Evolutionary conservation across 345 rosid species (phyloP).

Genomic region (Aquilaria malaccensis): DNA sequence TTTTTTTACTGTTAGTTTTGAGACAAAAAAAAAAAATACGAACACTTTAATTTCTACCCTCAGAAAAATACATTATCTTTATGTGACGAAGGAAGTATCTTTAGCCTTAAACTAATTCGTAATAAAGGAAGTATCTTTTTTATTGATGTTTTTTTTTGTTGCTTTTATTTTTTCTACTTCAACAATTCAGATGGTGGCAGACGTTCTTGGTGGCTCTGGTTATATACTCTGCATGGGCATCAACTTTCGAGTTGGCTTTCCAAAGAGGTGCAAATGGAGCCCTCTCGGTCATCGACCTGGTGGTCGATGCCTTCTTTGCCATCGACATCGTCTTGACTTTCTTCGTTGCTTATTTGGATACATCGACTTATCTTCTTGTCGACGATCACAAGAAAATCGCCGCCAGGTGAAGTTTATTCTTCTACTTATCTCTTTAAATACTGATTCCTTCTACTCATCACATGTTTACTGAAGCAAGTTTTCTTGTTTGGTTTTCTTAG

Average conservation of each 20-base stretch:
- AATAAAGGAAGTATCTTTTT: no score
- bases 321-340: constrained; percentile 73
- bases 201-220: constrained; percentile 64
- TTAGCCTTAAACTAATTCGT: no score
- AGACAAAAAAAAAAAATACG: no score
- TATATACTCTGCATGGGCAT: constrained; percentile 89
- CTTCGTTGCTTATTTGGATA: constrained; percentile 87
- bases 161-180: no score
- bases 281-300: constrained; percentile 49
- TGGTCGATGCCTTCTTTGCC: constrained; percentile 76
- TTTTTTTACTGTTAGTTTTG: no score
- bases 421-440: not conserved
- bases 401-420: constrained; percentile 22
- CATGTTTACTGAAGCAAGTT: no score
- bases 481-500: constrained; percentile 15
- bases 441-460: not conserved
- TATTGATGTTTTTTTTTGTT: no score
- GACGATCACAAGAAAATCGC: constrained; percentile 75
- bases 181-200: constrained; percentile 63
- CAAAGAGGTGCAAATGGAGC: constrained; percentile 42
- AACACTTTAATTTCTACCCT: no score
- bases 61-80: no score
- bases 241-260: constrained; percentile 78
- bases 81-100: no score
- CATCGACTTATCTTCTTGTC: constrained; percentile 64